Evolutionary conservation across 441 rosid species (phyloP).

Genomic region (Mallotus repandus): DNA sequence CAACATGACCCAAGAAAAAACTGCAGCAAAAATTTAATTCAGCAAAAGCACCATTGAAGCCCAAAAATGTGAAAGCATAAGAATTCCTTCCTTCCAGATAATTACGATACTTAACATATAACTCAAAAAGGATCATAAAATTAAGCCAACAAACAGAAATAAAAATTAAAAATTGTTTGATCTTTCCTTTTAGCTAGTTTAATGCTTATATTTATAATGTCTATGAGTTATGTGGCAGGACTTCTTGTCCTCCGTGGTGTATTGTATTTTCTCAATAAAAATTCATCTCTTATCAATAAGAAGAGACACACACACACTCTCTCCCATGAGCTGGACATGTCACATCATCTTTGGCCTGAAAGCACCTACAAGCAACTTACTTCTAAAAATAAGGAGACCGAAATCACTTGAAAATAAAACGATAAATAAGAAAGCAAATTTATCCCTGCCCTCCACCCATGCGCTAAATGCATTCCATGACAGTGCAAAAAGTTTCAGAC

Average conservation of each 20-base stretch:
- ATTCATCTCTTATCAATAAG: no score
- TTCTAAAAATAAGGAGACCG: background rate
- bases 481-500: no score
- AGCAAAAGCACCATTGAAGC: background rate
- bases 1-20: background rate
- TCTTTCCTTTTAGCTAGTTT: no score
- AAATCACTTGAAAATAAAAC: background rate
- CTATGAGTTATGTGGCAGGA: no score
- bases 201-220: no score
- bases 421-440: background rate
- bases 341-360: background rate
- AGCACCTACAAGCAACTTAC: background rate
- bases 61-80: background rate
- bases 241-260: no score
- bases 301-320: background rate
- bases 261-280: no score
- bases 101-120: background rate
- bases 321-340: background rate
- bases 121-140: no score
- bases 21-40: background rate
- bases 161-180: no score
- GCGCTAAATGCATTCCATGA: no score
- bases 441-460: background rate
- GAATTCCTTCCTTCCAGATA: background rate
- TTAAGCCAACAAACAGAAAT: no score